Base-by-base conservation (phyloP, 176 grass and related monocot species). In the Poa annua region DNA sequence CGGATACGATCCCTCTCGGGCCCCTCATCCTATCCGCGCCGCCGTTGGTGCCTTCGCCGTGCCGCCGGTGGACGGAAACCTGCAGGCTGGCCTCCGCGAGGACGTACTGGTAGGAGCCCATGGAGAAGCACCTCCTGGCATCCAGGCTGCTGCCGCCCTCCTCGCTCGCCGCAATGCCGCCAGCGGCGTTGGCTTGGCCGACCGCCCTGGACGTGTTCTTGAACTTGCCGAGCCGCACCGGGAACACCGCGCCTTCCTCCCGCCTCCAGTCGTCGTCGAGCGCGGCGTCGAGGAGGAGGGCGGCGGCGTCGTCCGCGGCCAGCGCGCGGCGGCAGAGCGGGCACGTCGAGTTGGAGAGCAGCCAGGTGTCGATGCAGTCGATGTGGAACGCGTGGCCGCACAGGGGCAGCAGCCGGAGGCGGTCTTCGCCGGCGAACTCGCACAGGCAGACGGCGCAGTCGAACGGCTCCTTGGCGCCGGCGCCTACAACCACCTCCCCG, bases 341-440 rank as follows among this genome's bases (percentile, higher is more conserved):
- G 79, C 95, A 97, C 21, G 95, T 93, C 71, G 95, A 97, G 85
- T 97, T 94, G 76, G 95, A 97, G 51, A 97, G 95, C 68, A 97
- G 90, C 95, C 95, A 97, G 55, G 95, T 93, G 88, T 97, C 95
- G 77, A 97, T 97, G 79, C 95, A 97, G 80, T 75, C 85, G 68
- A 97, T 74, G 83, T 97, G 95, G 80, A 97, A 97, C 32, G 95
- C 95, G 76, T 97, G 95, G 65, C 95, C 95, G 87, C 95, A 97
- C 53, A 84, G 60, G 41, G 95, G 95, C 36, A 97, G 85, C 41
- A 97, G 95, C 57, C 95, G 88, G 20, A 97, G 90, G 81, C 89
- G 89, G 80, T 97, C 95, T 17, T 97, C 95, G 22, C 80, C 83
- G 25, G 81, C 88, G 86, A 97, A 97, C 81, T 97, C 95, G 74